Evolutionary conservation across 768 basidiomycete species (phyloP).

Genomic region (Lepiota brunneoincarnata): DNA sequence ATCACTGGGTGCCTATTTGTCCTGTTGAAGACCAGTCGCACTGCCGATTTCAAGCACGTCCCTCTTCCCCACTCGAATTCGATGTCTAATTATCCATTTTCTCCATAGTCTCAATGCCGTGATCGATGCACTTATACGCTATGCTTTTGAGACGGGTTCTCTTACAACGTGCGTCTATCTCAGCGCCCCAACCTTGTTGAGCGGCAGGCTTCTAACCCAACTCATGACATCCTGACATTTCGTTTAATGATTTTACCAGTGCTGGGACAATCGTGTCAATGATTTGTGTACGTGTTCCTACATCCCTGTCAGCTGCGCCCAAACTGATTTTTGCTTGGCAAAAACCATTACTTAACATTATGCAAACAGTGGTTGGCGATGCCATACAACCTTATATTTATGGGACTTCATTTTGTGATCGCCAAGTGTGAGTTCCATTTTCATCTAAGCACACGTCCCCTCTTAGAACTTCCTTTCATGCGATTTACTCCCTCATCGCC

Average conservation of each 20-base stretch:
- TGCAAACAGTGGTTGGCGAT: conserved; percentile 41
- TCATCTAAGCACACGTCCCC: neutral
- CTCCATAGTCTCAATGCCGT: conserved; percentile 39
- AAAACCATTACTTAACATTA: conserved; percentile 4
- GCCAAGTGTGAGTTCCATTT: conserved; percentile 33
- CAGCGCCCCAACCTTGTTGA: neutral
- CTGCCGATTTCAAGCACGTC: conserved; percentile 35
- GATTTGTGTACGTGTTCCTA: conserved; percentile 37
- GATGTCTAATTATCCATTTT: neutral
- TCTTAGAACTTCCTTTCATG: neutral
- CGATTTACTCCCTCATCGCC: neutral
- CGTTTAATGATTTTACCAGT: conserved; percentile 16
- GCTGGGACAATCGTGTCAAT: conserved; percentile 45
- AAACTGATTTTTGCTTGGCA: neutral
- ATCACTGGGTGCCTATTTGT: conserved; percentile 43
- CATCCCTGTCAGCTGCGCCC: neutral
- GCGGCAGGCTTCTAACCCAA: too few species aligned
- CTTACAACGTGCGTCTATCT: conserved; percentile 38
- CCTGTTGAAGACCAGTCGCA: conserved; percentile 37
- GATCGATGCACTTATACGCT: conserved; percentile 44
- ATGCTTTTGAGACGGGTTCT: conserved; percentile 51
- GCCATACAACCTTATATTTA: conserved; percentile 41
- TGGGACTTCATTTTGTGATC: conserved; percentile 50
- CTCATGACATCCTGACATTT: neutral
- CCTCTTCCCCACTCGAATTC: neutral